A percentile compares a stretch with the other conserved stretches of the same genome.
Evolutionary conservation across 176 grass and related monocot genomes (phyloP).

Genomic region (Oryza longistaminata): DNA sequence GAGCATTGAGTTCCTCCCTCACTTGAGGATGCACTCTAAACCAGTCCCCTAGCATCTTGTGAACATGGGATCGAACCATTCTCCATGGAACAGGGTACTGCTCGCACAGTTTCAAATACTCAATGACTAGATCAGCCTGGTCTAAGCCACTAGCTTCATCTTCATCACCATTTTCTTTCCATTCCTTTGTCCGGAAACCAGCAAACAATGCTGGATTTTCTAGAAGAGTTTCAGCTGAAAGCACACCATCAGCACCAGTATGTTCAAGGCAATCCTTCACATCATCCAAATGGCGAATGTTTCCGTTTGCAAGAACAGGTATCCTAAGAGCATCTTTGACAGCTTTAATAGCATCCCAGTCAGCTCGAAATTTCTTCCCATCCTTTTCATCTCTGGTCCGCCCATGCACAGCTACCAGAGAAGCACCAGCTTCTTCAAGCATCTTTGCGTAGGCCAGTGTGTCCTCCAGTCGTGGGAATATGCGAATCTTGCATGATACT

Average conservation of each 20-base stretch:
- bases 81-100: slow-evolving; percentile 94
- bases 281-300: slow-evolving; percentile 86
- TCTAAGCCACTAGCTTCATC: slow-evolving; percentile 50
- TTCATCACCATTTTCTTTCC: slow-evolving; percentile 59
- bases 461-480: slow-evolving; percentile 82
- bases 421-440: slow-evolving; percentile 93
- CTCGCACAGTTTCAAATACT: slow-evolving; percentile 88
- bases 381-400: slow-evolving; percentile 94
- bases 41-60: slow-evolving; percentile 93
- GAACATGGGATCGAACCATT: slow-evolving; percentile 92
- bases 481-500: slow-evolving; percentile 83
- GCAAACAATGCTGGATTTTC: slow-evolving; percentile 95
- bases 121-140: slow-evolving; percentile 73
- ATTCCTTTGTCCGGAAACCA: slow-evolving; percentile 70
- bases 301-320: slow-evolving; percentile 97
- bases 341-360: slow-evolving; percentile 86
- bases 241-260: slow-evolving; percentile 84
- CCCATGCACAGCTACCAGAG: slow-evolving; percentile 91
- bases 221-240: slow-evolving; percentile 89
- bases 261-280: slow-evolving; percentile 75
- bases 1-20: slow-evolving; percentile 86
- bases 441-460: slow-evolving; percentile 89
- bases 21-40: slow-evolving; percentile 84
- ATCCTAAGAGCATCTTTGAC: slow-evolving; percentile 79
- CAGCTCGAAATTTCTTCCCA: slow-evolving; percentile 84